Evolutionary conservation across 1,284 basidiomycete genomes (phyloP), one percentile per base, ranked within the genome.

Genomic region (Hemileia vastatrix): DNA sequence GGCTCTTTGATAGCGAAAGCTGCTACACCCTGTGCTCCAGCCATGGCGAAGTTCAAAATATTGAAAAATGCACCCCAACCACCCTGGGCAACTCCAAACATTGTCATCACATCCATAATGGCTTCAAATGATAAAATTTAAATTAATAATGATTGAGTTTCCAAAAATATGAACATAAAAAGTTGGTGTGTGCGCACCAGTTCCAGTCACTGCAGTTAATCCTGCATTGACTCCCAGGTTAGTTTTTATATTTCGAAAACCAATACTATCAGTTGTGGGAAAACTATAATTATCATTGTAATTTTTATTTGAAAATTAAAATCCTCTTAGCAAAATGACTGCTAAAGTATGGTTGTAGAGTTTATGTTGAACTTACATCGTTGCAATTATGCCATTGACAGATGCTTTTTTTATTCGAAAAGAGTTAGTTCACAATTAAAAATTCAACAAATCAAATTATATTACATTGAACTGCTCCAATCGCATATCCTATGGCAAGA

Each of bases 401-500:
- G 8, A 8, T 8, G 40, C 13, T 50, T 50, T 13, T 53, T 4
- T 32, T 5, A 6, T 19, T 13, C 13, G 45, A 49, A 6, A 50
- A 48, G 1, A 19, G 24, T 47, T 6, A 31, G 8, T 36, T 40
- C 9, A n/a, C n/a, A n/a, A n/a, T 15, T 11, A 3, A 49, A 3
- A 15, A 21, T 21, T 19, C 19, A 6, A 50, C 2, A 53, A 51
- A 21, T n/a, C n/a, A 45, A 45, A 21, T 45, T 9, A 48, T 33
- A 40, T 33, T 8, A 61, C 58, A 53, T 61, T 61, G 51, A 21
- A 61, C 58, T 21, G 54, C 31, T 13, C 32, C 58, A n/a, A 61
- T 61, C 31, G 51, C 51, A 54, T 54, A 61, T 8, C 58, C 58
- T 18, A 54, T 33, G 19, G 58, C 50, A 15, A 54, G 51, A 45